Evolutionary conservation across 768 basidiomycete genomes (phyloP), one percentile per base, ranked within the genome.

Genomic region (Clitopilus hobsonii): DNA sequence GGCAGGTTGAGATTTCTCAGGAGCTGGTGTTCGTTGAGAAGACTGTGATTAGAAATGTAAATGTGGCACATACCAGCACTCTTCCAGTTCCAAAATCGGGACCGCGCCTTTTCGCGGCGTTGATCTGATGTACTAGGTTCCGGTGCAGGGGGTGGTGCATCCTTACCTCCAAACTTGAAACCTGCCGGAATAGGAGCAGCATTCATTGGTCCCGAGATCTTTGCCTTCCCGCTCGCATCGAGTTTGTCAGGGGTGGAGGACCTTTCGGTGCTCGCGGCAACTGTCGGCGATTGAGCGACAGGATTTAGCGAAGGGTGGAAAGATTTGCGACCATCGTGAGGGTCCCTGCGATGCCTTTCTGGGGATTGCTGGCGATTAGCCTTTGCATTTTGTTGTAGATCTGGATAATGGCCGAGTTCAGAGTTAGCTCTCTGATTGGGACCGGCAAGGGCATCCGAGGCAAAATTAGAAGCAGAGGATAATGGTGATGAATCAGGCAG

Each of bases 81-180:
- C 83, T 81, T 24, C 91, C 89, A 67, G 65, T 85, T 86, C 93
- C 94, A 97, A 75, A 98, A 97, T 10, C 41, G 41, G 6, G 86
- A 86, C 49, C 91, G 83, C 56, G 90, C 88, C 74, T 95, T 98
- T 66, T 93, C 89, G 55, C 93, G 81, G 67, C 95, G 80, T 18
- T 45, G 41, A 57, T 95, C 92, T 56, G 66, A 84, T 49, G 69
- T 63, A 32, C 68, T 62, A 20, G 67, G 55, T 47, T 74, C 65
- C 30, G 73, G 61, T 36, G 79, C 65, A 14, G 78, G 66, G 47
- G 79, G 68, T 2, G 68, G 11, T 24, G 30, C 58, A 51, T 88
- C 90, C 70, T 93, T 94, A 48, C 81, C 75, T 10, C 89, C 92
- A 65, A 95, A 98, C 71, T 94, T 95, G 78, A 88, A 92, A 0